Evolutionary conservation across 2,329 filamentous ascomycete species (phyloP), one percentile per base, ranked within the genome.

Genomic region (Stagonosporopsis rhizophila): DNA sequence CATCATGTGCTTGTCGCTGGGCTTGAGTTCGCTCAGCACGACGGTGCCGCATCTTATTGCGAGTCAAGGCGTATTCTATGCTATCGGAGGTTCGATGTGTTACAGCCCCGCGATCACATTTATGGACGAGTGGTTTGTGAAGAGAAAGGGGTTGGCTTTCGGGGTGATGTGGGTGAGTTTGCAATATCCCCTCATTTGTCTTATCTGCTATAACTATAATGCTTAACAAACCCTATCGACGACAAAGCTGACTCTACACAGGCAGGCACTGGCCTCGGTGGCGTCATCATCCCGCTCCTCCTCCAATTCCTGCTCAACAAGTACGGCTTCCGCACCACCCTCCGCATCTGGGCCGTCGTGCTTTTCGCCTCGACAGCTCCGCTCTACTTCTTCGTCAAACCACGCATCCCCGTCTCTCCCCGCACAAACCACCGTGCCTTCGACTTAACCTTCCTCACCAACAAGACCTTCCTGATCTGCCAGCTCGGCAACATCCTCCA

Each of bases 121-220:
- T 71, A 76, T 88, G 60, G 83, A 87, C 58, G 83, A 87, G 68
- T 88, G 85, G 84, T 88, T 87, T 67, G 78, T 84, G 20, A 77
- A 75, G 38, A 80, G 81, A 39, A 85, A 85, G 46, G 85, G 85
- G 1, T 72, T 88, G 30, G 85, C 85, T 1, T 86, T 85, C 63
- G 87, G 87, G n/a, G 80, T 87, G 46, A 85, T 89, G 80, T 87
- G 83, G 81, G 50, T 58, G 28, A 30, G 38, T 37, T 44, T 2
- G 3, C 15, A 15, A 30, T 11, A 30, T 9, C 27, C 3, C 7
- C 27, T 12, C 27, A 7, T 25, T 4, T 25, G 23, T 4, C 27
- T 28, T 8, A 14, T 9, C 15, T 32, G 6, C 2, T 30, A n/a
- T n/a, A n/a, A n/a, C n/a, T n/a, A n/a, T n/a, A n/a, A n/a, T n/a